Evolutionary conservation across 257 asterid species (phyloP).

Genomic region (Pogostemon cablin): DNA sequence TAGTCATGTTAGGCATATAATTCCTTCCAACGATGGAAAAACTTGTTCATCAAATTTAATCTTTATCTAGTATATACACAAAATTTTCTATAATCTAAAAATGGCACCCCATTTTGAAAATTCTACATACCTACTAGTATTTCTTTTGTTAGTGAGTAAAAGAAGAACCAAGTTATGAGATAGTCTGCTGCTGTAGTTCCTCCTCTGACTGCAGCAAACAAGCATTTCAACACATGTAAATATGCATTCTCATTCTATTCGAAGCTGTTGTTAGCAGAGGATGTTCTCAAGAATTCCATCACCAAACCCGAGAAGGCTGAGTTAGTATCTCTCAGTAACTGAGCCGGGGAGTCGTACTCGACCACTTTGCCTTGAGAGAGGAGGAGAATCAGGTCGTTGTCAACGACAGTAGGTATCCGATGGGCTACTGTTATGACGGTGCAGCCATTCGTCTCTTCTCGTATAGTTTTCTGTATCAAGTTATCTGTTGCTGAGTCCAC

Average conservation of each 20-base stretch:
- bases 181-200: too few relatives aligned
- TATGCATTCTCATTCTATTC: neutral
- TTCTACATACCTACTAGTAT: too few relatives aligned
- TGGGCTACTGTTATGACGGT: conserved; percentile 89
- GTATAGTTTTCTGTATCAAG: conserved; percentile 68
- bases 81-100: too few relatives aligned
- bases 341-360: conserved; percentile 69
- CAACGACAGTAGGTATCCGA: conserved; percentile 82
- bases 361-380: conserved; percentile 70
- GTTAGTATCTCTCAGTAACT: conserved; percentile 47
- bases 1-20: too few relatives aligned
- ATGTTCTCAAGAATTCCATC: conserved; percentile 65
- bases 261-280: conserved; percentile 38
- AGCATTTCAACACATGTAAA: too few relatives aligned
- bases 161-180: too few relatives aligned
- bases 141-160: too few relatives aligned
- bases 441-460: conserved; percentile 69
- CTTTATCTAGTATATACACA: too few relatives aligned
- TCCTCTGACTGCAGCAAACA: neutral
- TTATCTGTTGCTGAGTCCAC: conserved; percentile 73
- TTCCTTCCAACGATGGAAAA: too few relatives aligned
- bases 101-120: too few relatives aligned
- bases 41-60: too few relatives aligned
- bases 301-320: conserved; percentile 79
- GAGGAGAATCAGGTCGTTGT: conserved; percentile 78